Percentiles rank a stretch among this genome's conserved stretches.
Conservation (phyloP, 495 filamentous ascomycete genomes). For the Penicillium salamii region DNA sequence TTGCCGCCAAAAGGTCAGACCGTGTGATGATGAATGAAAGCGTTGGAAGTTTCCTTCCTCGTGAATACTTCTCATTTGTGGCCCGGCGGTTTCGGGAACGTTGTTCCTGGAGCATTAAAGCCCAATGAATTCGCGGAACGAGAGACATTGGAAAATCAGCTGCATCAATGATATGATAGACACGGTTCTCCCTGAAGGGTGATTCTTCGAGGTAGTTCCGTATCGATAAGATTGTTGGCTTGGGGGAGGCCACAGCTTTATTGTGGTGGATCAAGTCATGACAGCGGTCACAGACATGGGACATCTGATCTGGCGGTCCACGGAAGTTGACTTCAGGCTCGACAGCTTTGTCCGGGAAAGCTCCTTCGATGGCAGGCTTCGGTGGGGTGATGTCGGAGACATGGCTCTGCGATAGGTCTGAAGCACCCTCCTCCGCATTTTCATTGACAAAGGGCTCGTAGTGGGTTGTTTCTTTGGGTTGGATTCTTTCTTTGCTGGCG, state of each 20-base stretch:
- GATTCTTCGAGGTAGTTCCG: constrained; percentile 79
- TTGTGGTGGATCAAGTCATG: constrained; percentile 76
- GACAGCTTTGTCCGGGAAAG: constrained; percentile 39
- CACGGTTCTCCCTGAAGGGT: constrained; percentile 80
- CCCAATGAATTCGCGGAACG: constrained; percentile 58
- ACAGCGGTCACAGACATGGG: constrained; percentile 76
- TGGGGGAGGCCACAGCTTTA: constrained; percentile 62
- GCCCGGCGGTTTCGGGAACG: constrained; percentile 75
- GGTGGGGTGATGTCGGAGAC: constrained; percentile 8
- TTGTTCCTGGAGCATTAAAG: constrained; percentile 60
- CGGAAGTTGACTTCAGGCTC: constrained; percentile 15
- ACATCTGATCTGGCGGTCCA: constrained; percentile 14
- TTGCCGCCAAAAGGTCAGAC: constrained; percentile 78
- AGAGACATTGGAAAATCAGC: constrained; percentile 96
- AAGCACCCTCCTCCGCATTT: constrained; percentile 2
- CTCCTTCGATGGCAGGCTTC: constrained; percentile 28
- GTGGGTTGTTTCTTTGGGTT: constrained; percentile 15
- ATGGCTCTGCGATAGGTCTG: constrained; percentile 7
- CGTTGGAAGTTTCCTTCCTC: constrained; percentile 56
- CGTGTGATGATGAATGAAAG: constrained; percentile 89
- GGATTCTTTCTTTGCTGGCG: constrained; percentile 43
- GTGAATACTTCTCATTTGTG: constrained; percentile 55
- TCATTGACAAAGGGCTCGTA: background rate
- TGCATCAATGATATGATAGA: constrained; percentile 97
- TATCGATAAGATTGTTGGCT: constrained; percentile 76